Base-by-base conservation (phyloP, 495 filamentous ascomycete species). In the Trypethelium eluteriae region DNA sequence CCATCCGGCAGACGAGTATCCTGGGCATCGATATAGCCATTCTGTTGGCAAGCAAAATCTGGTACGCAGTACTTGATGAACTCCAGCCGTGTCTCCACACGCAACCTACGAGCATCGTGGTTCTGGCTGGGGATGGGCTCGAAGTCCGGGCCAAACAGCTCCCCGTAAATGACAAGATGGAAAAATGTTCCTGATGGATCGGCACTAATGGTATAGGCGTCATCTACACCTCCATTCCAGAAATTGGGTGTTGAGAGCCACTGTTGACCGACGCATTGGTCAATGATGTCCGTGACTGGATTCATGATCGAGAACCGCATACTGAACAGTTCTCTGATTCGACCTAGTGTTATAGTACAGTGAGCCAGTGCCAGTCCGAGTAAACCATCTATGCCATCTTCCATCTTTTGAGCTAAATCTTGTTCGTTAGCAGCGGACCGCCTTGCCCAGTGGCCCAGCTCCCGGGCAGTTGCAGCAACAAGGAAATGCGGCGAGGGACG, bases 11-110 rank as follows among this genome's bases (percentile, higher is more conserved):
- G 25, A 25, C 25, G 25, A 25, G 25, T 25, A 25, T 25, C 25
- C 25, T 25, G 25, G 25, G 25, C 25, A 25, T 25, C 25, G 25
- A 25, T 25, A 25, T 25, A 25, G 25, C 25, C 25, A 25, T 25
- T 25, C 41, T 44, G 41, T 7, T 44, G 41, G 41, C 41, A 44
- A 7, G n/a, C 18, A 56, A 38, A 70, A 59, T 75, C 73, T 1
- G 75, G 76, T 9, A 78, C 56, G 18, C 74, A 80, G 65, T 78
- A 77, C 49, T 76, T 78, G 35, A 79, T 66, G 65, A 71, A 80
- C 49, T 78, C 75, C 9, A 79, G 66, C 12, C 78, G 65, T 0
- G 71, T 74, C 6, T 72, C 68, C 1, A 76, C 56, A 16, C 65
- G 62, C 64, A 38, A 70, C 53, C 34, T 34, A 14, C 53, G 44